Percentiles rank a stretch among this genome's conserved stretches.
phyloP scores from a whole-genome alignment of 371 early-diverging fungal genomes.

The Chytridium lagenaria region DNA sequence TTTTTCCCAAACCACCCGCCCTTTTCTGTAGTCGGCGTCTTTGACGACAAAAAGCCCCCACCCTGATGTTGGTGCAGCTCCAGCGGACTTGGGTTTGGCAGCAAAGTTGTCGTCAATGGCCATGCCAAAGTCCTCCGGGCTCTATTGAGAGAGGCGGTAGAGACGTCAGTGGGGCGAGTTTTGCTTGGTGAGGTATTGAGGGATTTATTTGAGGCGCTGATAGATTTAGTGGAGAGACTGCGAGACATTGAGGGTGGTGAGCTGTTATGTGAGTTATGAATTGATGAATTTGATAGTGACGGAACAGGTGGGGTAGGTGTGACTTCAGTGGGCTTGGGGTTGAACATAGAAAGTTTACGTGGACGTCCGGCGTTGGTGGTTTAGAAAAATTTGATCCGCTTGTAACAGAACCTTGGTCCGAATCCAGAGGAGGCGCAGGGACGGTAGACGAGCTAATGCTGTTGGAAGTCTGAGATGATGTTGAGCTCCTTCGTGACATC shows the following conservation, averaged over 20 bases:
- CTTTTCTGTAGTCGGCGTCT: neutral
- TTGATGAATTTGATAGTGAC: neutral
- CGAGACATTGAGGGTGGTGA: neutral
- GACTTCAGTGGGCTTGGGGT: neutral
- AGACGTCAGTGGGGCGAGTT: too few species aligned
- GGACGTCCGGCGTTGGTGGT: constrained; percentile 4
- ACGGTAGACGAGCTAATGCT: neutral
- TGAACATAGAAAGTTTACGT: neutral
- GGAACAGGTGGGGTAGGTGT: neutral
- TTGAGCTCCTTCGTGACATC: neutral
- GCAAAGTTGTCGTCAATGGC: neutral
- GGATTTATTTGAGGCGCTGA: too few species aligned
- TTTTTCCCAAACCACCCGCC: constrained; percentile 3
- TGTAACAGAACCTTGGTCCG: neutral
- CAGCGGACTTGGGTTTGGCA: neutral
- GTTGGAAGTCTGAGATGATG: constrained; percentile 4
- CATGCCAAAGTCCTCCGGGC: neutral
- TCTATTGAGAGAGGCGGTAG: too few species aligned
- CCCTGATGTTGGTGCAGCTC: too few species aligned
- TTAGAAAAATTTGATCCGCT: neutral
- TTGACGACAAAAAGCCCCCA: neutral
- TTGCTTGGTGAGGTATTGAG: too few species aligned
- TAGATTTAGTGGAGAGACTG: neutral
- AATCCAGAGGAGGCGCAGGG: neutral
- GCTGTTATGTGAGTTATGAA: neutral